These are phyloP conservation scores for Eucalyptus cloeziana DNA, from an alignment of 345 rosid species.

Conservation along the genomic window DNA sequence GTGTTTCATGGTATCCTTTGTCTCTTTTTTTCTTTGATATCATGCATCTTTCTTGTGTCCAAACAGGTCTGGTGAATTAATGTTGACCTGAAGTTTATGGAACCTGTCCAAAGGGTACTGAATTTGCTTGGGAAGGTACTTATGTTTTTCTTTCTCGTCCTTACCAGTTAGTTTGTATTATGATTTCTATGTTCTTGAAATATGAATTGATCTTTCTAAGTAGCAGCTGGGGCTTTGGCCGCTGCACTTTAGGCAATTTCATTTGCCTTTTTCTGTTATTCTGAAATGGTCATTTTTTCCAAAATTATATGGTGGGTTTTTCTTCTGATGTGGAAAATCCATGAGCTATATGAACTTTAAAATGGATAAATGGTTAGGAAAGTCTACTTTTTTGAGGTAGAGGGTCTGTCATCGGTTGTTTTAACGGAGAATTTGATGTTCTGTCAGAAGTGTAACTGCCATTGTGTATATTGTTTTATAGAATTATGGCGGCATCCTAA, in stretches of 20 bases:
- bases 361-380: background rate
- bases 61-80: slow-evolving; percentile 77
- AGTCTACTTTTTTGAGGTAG: background rate
- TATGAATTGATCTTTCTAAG: background rate
- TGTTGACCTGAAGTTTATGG: slow-evolving; percentile 57
- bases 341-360: background rate
- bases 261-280: background rate
- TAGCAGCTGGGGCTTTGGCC: background rate
- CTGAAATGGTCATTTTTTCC: background rate
- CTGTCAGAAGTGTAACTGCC: background rate
- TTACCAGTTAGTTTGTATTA: background rate
- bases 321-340: background rate
- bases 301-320: background rate
- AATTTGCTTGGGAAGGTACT: slow-evolving; percentile 70
- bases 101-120: slow-evolving; percentile 67
- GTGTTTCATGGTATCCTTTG: background rate
- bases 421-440: background rate
- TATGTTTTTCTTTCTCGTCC: background rate
- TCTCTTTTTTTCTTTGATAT: background rate
- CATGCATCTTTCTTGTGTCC: background rate
- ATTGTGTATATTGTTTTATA: background rate
- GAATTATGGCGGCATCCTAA: background rate
- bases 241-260: background rate
- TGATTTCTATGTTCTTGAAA: background rate
- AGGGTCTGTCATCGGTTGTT: background rate